Base-by-base conservation (phyloP, 129 eudicot species). In the Erigeron canadensis region DNA sequence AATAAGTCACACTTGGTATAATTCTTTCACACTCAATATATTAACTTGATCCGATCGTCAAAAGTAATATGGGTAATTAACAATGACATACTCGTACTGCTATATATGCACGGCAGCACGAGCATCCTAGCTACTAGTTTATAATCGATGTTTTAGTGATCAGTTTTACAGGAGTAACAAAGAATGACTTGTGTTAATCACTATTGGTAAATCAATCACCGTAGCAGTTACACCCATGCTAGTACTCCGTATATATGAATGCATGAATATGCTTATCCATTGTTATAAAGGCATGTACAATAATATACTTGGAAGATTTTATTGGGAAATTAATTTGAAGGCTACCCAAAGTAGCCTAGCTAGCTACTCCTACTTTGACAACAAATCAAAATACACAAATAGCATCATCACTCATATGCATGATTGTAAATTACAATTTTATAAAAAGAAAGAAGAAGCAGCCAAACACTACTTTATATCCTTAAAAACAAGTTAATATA, bases 371-470 rank as follows among this genome's bases (percentile, higher is more conserved):
- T 28, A 1, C 34, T n/a, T 63, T 53, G 55, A 42, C 13, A 70
- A 77, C 59, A 61, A 53, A 63, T 40, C 8, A 53, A 77, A 70
- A 63, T 41, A 77, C 80, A 76, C 69, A 79, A 43, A 79, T 64
- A 46, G n/a, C 3, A 28, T 44, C 54, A 72, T 57, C 78, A 79
- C 67, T 78, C 69, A 79, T 56, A 75, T n/a, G n/a, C n/a, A n/a
- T 78, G 73, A 53, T 37, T 72, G 69, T 55, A 46, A 66, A 45
- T 42, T 47, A 67, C 47, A 68, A 61, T 17, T 57, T 1, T 46
- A 1, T n/a, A 74, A 51, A 61, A 17, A 28, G 34, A 28, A 28
- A 28, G 34, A 28, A 28, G 34, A 23, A 23, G 34, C 12, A 70
- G 37, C 44, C 71, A 61, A 54, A 81, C 17, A 82, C 67, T 21